Conservation (phyloP, 305 asterid species). For the Fraxinus albicans region DNA sequence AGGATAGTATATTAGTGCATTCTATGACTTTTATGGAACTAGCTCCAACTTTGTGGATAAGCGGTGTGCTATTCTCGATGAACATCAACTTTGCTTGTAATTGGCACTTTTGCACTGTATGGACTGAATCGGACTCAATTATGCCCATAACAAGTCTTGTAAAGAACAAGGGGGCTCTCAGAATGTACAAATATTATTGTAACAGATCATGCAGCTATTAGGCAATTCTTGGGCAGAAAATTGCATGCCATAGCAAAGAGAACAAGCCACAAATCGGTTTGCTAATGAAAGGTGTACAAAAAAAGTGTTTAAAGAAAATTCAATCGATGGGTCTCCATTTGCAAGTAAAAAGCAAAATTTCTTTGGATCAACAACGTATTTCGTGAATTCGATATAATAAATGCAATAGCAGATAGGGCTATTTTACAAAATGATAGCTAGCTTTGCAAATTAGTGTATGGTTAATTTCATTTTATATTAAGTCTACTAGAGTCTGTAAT, state of each 20-base stretch:
- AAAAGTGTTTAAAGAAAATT: too few relatives aligned
- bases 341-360: not conserved
- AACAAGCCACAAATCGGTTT: not conserved
- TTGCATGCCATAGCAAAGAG: not conserved
- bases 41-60: not conserved
- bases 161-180: not conserved
- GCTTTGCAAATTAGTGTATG: not conserved
- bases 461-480: not conserved
- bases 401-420: not conserved
- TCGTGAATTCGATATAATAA: not conserved
- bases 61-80: not conserved
- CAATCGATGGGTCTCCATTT: not conserved
- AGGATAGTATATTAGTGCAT: not conserved
- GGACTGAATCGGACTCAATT: not conserved
- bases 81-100: not conserved
- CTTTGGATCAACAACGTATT: not conserved
- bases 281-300: not conserved
- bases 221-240: not conserved
- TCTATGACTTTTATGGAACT: not conserved
- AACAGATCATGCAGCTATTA: not conserved
- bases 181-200: not conserved
- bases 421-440: not conserved
- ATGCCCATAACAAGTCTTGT: not conserved
- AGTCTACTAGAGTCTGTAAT: too few relatives aligned
- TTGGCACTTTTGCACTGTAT: not conserved